Evolutionary conservation across 2,329 filamentous ascomycete species (phyloP), one percentile per base, ranked within the genome.

Genomic region (Anisogramma anomala): DNA sequence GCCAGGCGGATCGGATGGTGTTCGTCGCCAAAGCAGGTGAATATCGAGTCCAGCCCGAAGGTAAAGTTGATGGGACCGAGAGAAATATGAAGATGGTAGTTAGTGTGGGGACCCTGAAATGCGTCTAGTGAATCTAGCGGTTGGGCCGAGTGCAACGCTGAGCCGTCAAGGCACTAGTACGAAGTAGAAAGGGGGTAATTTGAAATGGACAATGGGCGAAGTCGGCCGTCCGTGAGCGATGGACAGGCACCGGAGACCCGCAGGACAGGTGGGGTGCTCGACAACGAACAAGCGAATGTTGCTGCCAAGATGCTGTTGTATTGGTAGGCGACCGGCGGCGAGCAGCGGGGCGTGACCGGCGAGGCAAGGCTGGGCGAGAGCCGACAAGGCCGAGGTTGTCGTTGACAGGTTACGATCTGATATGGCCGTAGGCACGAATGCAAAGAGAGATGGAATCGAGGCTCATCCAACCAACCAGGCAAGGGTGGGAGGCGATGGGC

Each of bases 391-490:
- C 26, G 38, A 14, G 39, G 39, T 3, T 31, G 45, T 37, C 46
- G 45, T 40, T 35, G 45, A 41, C 46, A 53, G 50, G 18, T n/a
- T n/a, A n/a, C n/a, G n/a, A n/a, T n/a, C n/a, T n/a, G n/a, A n/a
- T n/a, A n/a, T n/a, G n/a, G n/a, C n/a, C n/a, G n/a, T n/a, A n/a
- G n/a, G 37, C 48, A 41, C 42, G 41, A 41, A 49, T 36, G 40
- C 39, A 36, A 46, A 43, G 23, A 39, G 41, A 34, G 42, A 42
- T 50, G 52, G 50, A 52, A 53, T 56, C 50, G 48, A 52, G 35
- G 57, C 34, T 48, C 52, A 56, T 58, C 54, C 55, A 55, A 55
- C 51, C 52, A 51, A 45, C 48, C 50, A 39, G 44, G 53, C 48
- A 52, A 50, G 51, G 50, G 49, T 31, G 33, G 43, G 48, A 48